Evolutionary conservation across 2,329 filamentous ascomycete genomes (phyloP), one percentile per base, ranked within the genome.

Genomic region (Metarhizium guizhouense): DNA sequence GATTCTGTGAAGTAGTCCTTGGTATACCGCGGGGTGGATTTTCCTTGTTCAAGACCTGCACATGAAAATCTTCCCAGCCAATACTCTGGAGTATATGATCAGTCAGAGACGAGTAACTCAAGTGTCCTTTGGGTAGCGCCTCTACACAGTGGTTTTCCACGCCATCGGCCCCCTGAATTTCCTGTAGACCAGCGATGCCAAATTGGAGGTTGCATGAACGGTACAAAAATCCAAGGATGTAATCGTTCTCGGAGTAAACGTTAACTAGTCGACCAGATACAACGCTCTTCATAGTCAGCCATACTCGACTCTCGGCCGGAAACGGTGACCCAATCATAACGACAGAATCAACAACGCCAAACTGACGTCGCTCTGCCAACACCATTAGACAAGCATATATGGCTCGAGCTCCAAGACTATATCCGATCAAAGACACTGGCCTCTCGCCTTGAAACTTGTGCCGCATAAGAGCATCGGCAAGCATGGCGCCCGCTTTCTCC

Each of bases 241-340:
- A 91, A 68, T 97, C 93, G 50, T 90, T 88, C 53, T 87, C 84
- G 1, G 89, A 95, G 68, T 86, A 96, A 3, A 94, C 90, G 63
- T 96, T 97, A 65, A 96, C 80, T n/a, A 96, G 76, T 25, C 91
- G 83, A 0, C 92, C 91, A 45, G 84, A 80, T 4, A 95, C 90
- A 2, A 93, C 88, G 57, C 83, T 86, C 59, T 88, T 85, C 65
- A 96, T 80, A 6, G 83, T 78, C 32, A 87, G 78, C 92, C 93
- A 96, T 54, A 88, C 84, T 7, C 79, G 76, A 2, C 79, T 79
- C 25, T 87, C 81, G 1, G 87, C 84, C 0, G 92, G 90, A 6
- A 86, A 85, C 0, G 93, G 91, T 0, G 88, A 80, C 1, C 93
- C 93, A 67, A 96, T 90, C 54, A 97, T 68, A 30, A 96, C 83